These are phyloP conservation scores for Ascochyta rabiei DNA, from an alignment of 2,329 filamentous ascomycete genomes.

Conservation along the genomic window DNA sequence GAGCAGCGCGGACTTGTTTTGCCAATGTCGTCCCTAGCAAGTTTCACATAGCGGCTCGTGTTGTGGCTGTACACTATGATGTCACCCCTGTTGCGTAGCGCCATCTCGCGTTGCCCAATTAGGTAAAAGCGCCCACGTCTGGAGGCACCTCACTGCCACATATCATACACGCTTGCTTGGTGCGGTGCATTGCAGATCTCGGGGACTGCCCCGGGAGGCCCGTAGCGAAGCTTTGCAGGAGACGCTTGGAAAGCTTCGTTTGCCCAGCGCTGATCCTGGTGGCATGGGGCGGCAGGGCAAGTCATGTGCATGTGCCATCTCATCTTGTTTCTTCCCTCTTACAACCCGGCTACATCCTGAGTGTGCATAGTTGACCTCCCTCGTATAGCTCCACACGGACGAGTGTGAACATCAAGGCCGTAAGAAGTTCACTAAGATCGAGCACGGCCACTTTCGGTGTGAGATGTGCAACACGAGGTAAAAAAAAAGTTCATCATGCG, in stretches of 20 bases:
- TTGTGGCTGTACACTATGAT: constrained; percentile 11
- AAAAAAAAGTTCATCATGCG: constrained; percentile 24
- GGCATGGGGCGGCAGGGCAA: constrained; percentile 1
- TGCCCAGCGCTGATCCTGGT: neutral
- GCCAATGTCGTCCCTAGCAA: constrained; percentile 5
- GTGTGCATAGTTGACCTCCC: neutral
- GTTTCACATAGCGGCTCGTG: constrained; percentile 16
- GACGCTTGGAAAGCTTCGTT: neutral
- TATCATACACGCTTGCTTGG: constrained; percentile 1
- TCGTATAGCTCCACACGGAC: too few species aligned
- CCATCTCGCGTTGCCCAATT: neutral
- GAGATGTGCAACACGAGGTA: constrained; percentile 24
- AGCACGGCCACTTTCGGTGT: constrained; percentile 16
- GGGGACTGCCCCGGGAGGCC: neutral
- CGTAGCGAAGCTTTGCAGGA: neutral
- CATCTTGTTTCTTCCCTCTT: neutral
- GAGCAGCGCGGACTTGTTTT: constrained; percentile 5
- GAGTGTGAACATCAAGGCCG: constrained; percentile 21
- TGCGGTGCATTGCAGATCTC: neutral
- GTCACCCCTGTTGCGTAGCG: constrained; percentile 5
- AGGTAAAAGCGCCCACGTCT: constrained; percentile 4
- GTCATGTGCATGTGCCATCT: neutral
- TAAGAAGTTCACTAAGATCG: too few species aligned
- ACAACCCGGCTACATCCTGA: neutral
- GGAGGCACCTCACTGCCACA: neutral